Conservation (phyloP, 1,284 basidiomycete species). For the Stereum hirsutum region DNA sequence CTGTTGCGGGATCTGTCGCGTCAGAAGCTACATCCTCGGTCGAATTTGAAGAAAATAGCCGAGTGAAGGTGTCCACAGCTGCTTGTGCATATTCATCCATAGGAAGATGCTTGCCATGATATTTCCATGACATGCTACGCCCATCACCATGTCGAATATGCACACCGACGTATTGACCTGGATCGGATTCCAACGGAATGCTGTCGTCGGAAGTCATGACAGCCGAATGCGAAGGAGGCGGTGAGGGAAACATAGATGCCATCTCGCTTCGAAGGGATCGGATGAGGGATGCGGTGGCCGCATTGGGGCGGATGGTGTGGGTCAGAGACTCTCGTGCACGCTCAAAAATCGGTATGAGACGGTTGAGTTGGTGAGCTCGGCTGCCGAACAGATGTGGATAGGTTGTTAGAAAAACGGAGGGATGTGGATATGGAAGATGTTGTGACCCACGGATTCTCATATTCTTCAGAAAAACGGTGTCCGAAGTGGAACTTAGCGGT, state of each 20-base stretch:
- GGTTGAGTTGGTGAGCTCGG: constrained; percentile 42
- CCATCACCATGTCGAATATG: constrained; percentile 57
- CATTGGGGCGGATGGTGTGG: constrained; percentile 44
- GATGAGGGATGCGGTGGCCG: constrained; percentile 36
- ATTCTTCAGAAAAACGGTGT: constrained; percentile 42
- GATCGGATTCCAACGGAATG: constrained; percentile 14
- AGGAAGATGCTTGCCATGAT: constrained; percentile 38
- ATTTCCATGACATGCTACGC: constrained; percentile 33
- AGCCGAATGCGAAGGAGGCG: constrained; percentile 13
- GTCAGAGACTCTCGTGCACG: constrained; percentile 35
- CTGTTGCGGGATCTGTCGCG: constrained; percentile 4
- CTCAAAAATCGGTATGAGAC: constrained; percentile 45
- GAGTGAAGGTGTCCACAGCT: constrained; percentile 30
- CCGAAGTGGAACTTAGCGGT: constrained; percentile 59
- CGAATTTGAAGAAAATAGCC: constrained; percentile 29
- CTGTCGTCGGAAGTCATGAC: constrained; percentile 11
- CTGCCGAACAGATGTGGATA: constrained; percentile 20
- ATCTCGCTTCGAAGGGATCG: constrained; percentile 39
- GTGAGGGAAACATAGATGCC: constrained; percentile 19
- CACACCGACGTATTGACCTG: constrained; percentile 33
- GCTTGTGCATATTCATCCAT: constrained; percentile 36
- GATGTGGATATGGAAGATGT: background rate
- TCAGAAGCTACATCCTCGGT: constrained; percentile 1
- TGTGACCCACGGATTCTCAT: constrained; percentile 48
- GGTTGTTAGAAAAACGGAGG: background rate